Evolutionary conservation across 108 stramenopile species (phyloP), one percentile per base, ranked within the genome.

Genomic region (Nitzschia palea): DNA sequence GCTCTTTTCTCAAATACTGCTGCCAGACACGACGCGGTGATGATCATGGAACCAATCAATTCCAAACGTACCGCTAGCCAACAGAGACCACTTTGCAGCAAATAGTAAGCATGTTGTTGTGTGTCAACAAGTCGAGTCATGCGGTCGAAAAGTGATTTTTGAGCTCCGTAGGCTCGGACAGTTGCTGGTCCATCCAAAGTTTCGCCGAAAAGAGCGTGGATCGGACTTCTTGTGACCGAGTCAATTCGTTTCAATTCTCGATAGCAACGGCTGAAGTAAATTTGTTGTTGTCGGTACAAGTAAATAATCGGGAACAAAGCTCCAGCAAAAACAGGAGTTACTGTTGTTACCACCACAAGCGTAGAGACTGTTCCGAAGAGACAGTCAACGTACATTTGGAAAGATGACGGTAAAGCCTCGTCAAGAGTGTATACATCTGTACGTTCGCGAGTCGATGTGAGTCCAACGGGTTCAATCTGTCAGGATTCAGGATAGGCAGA

Each of bases 21-120:
- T 44, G 77, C 74, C 10, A 95, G 55, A 32, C 88, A 82, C 2
- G 92, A 71, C 20, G 52, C 35, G 43, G 72, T 36, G 22, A 84
- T 73, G 33, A 91, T 85, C 33, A 69, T 4, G 4, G 86, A 82
- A n/a, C 95, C 95, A 60, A 93, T 60, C 34, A 88, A 44, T 56
- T 96, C 88, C 1, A 96, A 74, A 25, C 98, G 81, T 9, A 97
- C 86, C 15, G 95, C 94, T 26, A 98, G 81, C 97, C 97, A 98
- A 63, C 93, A 93, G 61, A 93, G 91, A 15, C 93, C 80, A 23
- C 86, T 55, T 40, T 88, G 81, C 22, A 82, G 88, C 3, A 87
- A 63, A 47, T 67, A 84, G 65, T 90, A 91, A 6, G 95, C 96
- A 36, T 78, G 79, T 55, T 88, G 86, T 33, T 94, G 84, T 15